Percentiles rank a stretch among this genome's conserved stretches.
phyloP scores from a whole-genome alignment of 257 asterid genomes.

The Asclepias syriaca region DNA sequence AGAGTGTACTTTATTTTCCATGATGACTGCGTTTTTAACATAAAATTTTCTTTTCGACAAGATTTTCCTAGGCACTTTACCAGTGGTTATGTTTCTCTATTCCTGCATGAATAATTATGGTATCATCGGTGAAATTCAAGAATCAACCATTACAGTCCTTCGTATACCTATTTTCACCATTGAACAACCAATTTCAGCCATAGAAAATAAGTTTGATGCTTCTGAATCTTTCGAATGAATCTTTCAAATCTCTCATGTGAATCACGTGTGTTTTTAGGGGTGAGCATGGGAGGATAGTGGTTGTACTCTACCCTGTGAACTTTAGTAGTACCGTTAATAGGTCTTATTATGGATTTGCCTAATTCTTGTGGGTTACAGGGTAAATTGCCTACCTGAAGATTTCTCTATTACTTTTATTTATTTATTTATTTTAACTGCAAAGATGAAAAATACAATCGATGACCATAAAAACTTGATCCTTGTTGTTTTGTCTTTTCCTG shows the following conservation, averaged over 20 bases:
- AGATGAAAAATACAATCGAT: not conserved
- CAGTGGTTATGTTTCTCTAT: not conserved
- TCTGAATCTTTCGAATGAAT: not conserved
- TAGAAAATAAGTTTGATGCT: not conserved
- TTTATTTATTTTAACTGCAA: not conserved
- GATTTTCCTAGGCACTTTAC: not conserved
- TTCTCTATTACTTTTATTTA: not conserved
- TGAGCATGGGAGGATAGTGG: not conserved
- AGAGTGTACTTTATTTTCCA: not conserved
- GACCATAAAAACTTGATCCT: not conserved
- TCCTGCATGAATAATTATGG: not conserved
- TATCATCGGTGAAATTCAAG: not conserved
- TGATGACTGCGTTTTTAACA: not conserved
- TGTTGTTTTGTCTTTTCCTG: not conserved
- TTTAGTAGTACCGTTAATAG: not conserved
- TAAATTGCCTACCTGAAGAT: not conserved
- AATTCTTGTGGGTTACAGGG: not conserved
- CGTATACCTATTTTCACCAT: not conserved
- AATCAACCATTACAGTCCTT: not conserved
- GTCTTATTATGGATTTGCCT: not conserved
- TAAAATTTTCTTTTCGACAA: not conserved
- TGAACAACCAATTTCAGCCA: not conserved
- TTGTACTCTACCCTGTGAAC: not conserved
- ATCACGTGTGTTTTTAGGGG: not conserved
- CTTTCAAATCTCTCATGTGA: not conserved